Conservation (phyloP, 257 asterid genomes). For the Solanum sejunctum region DNA sequence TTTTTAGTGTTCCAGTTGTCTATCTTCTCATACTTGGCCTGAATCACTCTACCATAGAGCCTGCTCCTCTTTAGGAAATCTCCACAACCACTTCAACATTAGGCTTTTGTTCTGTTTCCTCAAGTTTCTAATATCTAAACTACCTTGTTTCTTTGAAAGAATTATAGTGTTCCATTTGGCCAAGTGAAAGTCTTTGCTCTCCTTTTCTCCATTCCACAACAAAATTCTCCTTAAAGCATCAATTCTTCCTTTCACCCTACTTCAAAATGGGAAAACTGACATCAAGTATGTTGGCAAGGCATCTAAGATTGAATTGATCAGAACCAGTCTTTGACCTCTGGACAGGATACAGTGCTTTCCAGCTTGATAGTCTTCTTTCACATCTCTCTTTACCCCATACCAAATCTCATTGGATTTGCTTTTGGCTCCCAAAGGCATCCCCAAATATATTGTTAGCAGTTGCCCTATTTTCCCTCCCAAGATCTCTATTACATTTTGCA, state of each 20-base stretch:
- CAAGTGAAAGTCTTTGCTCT: background rate
- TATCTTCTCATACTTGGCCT: background rate
- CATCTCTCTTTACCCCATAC: background rate
- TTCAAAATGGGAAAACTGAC: background rate
- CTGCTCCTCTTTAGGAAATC: background rate
- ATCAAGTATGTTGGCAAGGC: background rate
- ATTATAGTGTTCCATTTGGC: background rate
- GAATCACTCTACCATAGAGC: background rate
- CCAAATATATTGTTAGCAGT: background rate
- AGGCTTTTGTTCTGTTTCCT: background rate
- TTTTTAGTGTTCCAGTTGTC: background rate
- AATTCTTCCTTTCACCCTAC: background rate
- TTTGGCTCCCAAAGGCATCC: background rate
- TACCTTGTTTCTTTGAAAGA: background rate
- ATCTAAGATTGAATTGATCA: no score
- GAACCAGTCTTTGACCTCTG: background rate
- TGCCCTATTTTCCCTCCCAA: background rate
- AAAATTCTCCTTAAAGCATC: background rate
- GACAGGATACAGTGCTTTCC: background rate
- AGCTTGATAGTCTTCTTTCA: background rate
- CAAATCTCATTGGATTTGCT: background rate
- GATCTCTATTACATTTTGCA: background rate
- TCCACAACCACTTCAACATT: background rate
- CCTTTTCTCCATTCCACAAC: background rate
- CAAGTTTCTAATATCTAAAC: background rate